Base-by-base conservation (phyloP, 139 green algal species). In the Haematococcus sp. region DNA sequence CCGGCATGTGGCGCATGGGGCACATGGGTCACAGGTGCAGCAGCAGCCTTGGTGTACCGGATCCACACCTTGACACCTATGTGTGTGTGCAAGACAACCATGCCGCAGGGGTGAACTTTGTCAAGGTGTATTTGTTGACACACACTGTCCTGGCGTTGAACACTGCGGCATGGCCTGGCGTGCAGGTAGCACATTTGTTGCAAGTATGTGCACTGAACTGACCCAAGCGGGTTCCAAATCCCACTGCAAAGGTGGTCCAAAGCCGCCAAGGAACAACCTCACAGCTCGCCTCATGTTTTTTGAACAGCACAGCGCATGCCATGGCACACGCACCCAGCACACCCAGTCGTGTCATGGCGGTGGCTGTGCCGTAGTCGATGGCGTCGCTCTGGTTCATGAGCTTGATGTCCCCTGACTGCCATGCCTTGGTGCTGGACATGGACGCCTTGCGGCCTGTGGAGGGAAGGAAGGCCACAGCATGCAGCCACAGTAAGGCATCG, bases 51-150 rank as follows among this genome's bases (percentile, higher is more conserved):
- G 16, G 74, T 49, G 73, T 80, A 80, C 5, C 68, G 35, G 51
- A 84, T 74, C 78, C 78, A 84, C 35, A 84, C 78, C 61, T 84
- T 80, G 40, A 81, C 35, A 22, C 76, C 76, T 81, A 65, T 20
- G n/a, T 4, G n/a, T 44, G 25, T 3, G 27, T 22, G n/a, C 68
- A 44, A 19, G 28, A 32, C 34, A 58, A 28, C 13, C 33, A 54
- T 0, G 4, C 63, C 54, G 4, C 63, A 31, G n/a, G n/a, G n/a
- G n/a, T n/a, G n/a, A n/a, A n/a, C n/a, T n/a, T n/a, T n/a, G n/a
- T n/a, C n/a, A n/a, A n/a, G n/a, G n/a, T n/a, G n/a, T n/a, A n/a
- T n/a, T n/a, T n/a, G n/a, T n/a, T n/a, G n/a, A n/a, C n/a, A n/a
- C n/a, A n/a, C n/a, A n/a, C n/a, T n/a, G n/a, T n/a, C n/a, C n/a